phyloP scores from a whole-genome alignment of 2,329 filamentous ascomycete genomes.

The Chrysoporthe deuterocubensis region DNA sequence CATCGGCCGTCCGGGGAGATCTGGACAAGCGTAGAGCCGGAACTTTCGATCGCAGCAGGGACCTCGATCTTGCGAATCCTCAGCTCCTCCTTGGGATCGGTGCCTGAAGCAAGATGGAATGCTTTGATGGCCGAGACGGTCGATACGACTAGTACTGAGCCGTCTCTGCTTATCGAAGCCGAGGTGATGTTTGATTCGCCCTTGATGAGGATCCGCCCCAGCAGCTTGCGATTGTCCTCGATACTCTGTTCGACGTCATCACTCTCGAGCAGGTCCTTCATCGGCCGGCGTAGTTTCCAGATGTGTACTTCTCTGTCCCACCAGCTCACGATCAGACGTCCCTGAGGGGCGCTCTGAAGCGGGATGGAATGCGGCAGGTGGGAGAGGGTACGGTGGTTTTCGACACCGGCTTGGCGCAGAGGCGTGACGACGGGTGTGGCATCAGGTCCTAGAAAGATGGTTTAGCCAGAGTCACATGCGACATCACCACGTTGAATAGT shows the following conservation, averaged over 20 bases:
- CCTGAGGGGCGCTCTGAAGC: conserved; percentile 71
- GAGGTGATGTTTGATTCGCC: conserved; percentile 85
- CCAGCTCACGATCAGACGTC: conserved; percentile 83
- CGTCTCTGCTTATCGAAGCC: conserved; percentile 68
- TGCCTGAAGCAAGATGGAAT: conserved; percentile 67
- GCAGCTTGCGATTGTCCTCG: conserved; percentile 64
- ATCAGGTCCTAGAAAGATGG: conserved; percentile 69
- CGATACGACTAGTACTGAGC: conserved; percentile 74
- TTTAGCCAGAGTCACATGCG: conserved; percentile 37
- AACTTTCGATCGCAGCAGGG: conserved; percentile 56
- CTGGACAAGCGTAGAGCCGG: conserved; percentile 71
- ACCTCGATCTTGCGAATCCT: conserved; percentile 73
- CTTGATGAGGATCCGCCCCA: conserved; percentile 69
- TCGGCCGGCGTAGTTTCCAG: conserved; percentile 64
- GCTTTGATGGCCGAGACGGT: conserved; percentile 73
- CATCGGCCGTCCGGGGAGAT: conserved; percentile 74
- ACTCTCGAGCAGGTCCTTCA: conserved; percentile 51
- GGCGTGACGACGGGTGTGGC: conserved; percentile 82
- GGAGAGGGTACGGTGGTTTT: conserved; percentile 82
- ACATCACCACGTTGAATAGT: conserved; percentile 20
- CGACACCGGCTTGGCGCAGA: conserved; percentile 74
- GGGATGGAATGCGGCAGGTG: conserved; percentile 80
- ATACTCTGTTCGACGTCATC: conserved; percentile 46
- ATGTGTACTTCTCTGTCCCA: conserved; percentile 88
- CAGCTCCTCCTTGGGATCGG: conserved; percentile 60